These are phyloP conservation scores for Themeda triandra DNA, from an alignment of 176 grass and related monocot genomes.

Conservation along the genomic window DNA sequence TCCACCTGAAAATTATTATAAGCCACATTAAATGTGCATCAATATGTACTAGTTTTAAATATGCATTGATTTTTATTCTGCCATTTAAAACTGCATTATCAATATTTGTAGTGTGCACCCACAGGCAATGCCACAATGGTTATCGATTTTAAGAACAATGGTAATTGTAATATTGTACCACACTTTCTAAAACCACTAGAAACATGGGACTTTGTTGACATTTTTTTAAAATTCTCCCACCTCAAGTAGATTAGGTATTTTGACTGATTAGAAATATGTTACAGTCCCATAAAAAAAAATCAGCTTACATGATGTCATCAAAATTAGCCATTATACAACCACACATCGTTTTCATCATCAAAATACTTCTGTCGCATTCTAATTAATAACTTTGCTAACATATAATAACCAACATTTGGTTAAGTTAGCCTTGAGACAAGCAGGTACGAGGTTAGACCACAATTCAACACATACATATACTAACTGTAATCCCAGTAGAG, in stretches of 20 bases:
- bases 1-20: conserved; percentile 72
- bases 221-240: neutral
- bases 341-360: neutral
- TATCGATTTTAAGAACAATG: neutral
- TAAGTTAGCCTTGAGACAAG: neutral
- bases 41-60: neutral
- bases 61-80: neutral
- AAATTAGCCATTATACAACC: neutral
- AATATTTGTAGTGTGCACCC: neutral
- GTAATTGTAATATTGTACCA: neutral
- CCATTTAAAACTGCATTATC: neutral
- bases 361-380: neutral
- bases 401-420: neutral
- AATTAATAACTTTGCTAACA: neutral
- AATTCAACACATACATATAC: neutral
- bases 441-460: too few relatives aligned
- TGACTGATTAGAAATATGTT: neutral
- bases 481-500: neutral
- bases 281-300: neutral
- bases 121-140: neutral
- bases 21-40: conserved; percentile 5
- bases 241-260: neutral
- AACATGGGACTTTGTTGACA: neutral
- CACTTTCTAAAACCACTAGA: conserved; percentile 1
- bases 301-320: neutral